Percentiles rank a stretch among this genome's conserved stretches.
phyloP scores from a whole-genome alignment of 169 alveolate genomes.

The Eimeria acervulina region DNA sequence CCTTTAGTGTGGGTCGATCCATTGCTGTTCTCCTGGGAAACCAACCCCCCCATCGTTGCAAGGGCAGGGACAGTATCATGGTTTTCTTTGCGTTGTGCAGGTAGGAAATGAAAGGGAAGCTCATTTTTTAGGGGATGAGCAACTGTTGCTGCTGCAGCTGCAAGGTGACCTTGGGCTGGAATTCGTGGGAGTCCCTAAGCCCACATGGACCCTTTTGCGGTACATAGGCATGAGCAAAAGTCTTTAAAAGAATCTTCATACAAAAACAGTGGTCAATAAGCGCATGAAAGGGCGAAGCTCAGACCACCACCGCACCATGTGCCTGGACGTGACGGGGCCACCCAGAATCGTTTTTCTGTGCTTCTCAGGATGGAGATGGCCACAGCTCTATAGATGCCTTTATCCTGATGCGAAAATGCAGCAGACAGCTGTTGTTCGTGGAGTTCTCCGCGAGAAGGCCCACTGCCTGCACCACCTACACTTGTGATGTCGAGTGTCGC shows the following conservation, averaged over 20 bases:
- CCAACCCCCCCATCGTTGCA: neutral
- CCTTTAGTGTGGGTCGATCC: neutral
- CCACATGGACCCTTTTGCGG: neutral
- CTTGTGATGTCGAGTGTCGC: constrained; percentile 8
- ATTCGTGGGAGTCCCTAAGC: neutral
- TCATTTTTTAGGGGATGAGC: neutral
- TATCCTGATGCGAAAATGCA: neutral
- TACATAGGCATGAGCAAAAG: neutral
- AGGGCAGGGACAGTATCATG: neutral
- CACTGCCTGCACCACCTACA: neutral
- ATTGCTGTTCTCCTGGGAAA: neutral
- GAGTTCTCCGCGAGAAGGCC: neutral
- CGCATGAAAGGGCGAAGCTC: neutral
- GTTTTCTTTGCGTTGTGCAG: neutral
- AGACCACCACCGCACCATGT: neutral
- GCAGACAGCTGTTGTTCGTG: neutral
- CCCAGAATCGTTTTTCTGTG: neutral
- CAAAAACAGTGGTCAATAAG: neutral
- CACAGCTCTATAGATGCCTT: neutral
- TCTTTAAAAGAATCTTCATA: neutral
- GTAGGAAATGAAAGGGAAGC: neutral
- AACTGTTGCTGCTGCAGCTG: neutral
- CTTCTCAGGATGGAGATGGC: neutral
- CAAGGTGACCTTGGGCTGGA: neutral
- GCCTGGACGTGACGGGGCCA: neutral